A percentile compares a stretch with the other conserved stretches of the same genome.
phyloP scores from a whole-genome alignment of 768 basidiomycete species.

The Tricholomella constricta region DNA sequence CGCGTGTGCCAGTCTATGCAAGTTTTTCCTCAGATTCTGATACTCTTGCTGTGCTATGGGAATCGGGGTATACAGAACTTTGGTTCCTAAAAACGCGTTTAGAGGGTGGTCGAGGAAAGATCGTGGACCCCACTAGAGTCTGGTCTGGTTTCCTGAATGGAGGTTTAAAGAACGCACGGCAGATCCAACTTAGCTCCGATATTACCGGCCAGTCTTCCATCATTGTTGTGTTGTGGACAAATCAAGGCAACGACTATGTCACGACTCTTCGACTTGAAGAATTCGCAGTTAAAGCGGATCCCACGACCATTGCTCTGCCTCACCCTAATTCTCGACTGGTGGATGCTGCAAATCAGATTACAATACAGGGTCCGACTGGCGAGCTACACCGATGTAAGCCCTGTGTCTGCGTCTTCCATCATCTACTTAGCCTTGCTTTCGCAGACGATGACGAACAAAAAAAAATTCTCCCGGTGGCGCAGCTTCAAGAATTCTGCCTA shows the following conservation, averaged over 20 bases:
- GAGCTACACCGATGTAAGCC: conserved; percentile 47
- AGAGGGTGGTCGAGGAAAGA: conserved; percentile 54
- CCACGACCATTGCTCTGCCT: conserved; percentile 30
- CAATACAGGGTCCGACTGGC: conserved; percentile 52
- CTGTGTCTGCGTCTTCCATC: background rate
- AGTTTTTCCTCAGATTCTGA: conserved; percentile 62
- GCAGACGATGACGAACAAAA: conserved; percentile 22
- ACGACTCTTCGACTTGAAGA: conserved; percentile 26
- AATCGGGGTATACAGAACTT: conserved; percentile 64
- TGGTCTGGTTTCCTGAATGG: conserved; percentile 36
- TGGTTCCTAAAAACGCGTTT: conserved; percentile 72
- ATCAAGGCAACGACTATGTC: conserved; percentile 34
- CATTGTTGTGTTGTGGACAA: conserved; percentile 44
- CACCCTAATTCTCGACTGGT: conserved; percentile 52
- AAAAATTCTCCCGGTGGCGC: conserved; percentile 25
- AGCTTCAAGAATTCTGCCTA: conserved; percentile 65
- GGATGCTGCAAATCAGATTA: conserved; percentile 25
- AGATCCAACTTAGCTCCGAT: conserved; percentile 27
- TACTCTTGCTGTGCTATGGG: conserved; percentile 67
- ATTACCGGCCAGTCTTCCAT: conserved; percentile 15
- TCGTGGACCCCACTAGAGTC: conserved; percentile 53
- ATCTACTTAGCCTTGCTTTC: background rate
- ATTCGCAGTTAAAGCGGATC: conserved; percentile 2
- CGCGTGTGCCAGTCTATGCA: conserved; percentile 64
- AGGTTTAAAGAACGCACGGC: conserved; percentile 30